phyloP scores from a whole-genome alignment of 306 rosid species.

The Phaseolus lunatus region DNA sequence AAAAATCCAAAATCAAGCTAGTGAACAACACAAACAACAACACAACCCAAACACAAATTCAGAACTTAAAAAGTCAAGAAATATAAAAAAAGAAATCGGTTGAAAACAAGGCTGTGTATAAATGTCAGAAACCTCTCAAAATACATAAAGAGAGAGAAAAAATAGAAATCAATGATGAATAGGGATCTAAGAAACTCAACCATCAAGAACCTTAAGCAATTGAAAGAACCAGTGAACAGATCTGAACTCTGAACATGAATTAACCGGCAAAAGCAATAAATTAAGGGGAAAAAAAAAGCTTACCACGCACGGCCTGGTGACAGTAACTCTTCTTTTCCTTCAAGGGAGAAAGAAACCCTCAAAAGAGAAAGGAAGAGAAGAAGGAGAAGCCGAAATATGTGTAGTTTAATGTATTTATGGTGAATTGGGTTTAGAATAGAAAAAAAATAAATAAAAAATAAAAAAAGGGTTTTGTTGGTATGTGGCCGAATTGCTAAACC shows the following conservation, averaged over 20 bases:
- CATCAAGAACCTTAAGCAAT: constrained; percentile 24
- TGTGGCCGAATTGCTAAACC: not conserved
- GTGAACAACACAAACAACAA: not conserved
- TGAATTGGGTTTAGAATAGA: not conserved
- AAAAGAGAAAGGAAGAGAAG: constrained; percentile 29
- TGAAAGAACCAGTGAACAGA: not conserved
- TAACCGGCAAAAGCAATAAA: not conserved
- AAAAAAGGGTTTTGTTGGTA: constrained; percentile 13
- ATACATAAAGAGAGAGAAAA: no score
- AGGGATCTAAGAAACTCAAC: not conserved
- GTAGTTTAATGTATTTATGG: not conserved
- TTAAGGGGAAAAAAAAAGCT: not conserved
- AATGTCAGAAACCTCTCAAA: not conserved
- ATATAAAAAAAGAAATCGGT: not conserved
- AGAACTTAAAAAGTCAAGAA: not conserved
- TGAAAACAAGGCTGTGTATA: no score
- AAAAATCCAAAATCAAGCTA: not conserved
- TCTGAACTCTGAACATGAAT: constrained; percentile 23
- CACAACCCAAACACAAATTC: not conserved
- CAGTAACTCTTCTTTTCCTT: not conserved
- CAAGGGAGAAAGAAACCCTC: constrained; percentile 43
- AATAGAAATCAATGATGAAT: not conserved
- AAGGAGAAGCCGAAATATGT: not conserved
- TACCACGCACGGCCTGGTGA: constrained; percentile 26
- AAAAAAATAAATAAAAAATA: not conserved